Percentiles rank a stretch among this genome's conserved stretches.
These are phyloP conservation scores for Pichia sporocuriosa DNA, from an alignment of 805 yeast species.

Conservation along the genomic window DNA sequence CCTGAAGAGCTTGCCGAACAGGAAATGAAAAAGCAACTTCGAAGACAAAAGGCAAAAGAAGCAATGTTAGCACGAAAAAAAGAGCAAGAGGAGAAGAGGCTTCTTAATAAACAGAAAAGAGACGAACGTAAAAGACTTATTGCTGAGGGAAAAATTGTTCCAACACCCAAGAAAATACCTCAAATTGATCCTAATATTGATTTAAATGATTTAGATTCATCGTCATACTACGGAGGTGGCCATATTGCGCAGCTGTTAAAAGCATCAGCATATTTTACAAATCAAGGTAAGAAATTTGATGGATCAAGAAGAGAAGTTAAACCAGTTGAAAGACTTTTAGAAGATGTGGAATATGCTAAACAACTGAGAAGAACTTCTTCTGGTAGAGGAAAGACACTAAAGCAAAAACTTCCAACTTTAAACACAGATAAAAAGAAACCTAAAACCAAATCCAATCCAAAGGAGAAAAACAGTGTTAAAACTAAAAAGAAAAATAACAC, in stretches of 20 bases:
- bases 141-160: conserved; percentile 1
- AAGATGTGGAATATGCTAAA: conserved; percentile 3
- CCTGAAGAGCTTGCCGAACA: conserved; percentile 6
- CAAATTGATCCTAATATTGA: conserved; percentile 1
- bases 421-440: background rate
- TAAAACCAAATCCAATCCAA: background rate
- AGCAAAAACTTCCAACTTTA: background rate
- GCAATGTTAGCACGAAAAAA: background rate
- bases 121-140: conserved; percentile 1
- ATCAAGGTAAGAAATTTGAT: conserved; percentile 20
- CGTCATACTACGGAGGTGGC: conserved; percentile 18
- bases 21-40: conserved; percentile 3
- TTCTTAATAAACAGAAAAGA: background rate
- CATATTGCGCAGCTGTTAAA: conserved; percentile 18
- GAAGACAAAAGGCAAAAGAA: background rate
- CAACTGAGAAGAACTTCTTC: conserved; percentile 5
- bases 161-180: background rate
- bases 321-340: conserved; percentile 21
- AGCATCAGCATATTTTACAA: conserved; percentile 23
- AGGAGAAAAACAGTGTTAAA: too few species aligned
- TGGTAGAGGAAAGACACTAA: conserved; percentile 10
- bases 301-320: conserved; percentile 16
- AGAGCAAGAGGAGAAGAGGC: conserved; percentile 1
- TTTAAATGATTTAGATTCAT: background rate
- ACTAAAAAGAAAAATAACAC: background rate